These are phyloP conservation scores for Haplosporangium sp. DNA, from an alignment of 371 early-diverging fungal species.

Conservation along the genomic window DNA sequence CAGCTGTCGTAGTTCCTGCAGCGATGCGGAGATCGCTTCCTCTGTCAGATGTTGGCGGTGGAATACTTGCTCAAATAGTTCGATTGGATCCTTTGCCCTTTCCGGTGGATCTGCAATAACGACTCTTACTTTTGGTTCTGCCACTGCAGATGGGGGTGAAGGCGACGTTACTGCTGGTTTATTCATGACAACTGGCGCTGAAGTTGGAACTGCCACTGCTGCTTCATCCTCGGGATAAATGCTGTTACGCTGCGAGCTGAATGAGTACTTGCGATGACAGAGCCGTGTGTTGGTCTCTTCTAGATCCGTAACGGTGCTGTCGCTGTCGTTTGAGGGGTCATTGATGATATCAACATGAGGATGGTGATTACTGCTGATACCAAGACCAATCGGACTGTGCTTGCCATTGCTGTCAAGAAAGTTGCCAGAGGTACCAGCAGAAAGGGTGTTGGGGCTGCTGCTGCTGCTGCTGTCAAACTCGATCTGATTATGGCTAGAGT, in stretches of 20 bases:
- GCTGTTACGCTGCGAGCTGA: conserved; percentile 15
- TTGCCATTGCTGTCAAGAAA: conserved; percentile 8
- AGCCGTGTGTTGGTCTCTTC: conserved; percentile 12
- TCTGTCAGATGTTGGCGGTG: conserved; percentile 39
- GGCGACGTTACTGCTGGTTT: too few species aligned
- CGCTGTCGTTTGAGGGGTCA: conserved; percentile 39
- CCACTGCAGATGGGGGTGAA: background rate
- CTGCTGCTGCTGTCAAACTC: conserved; percentile 23
- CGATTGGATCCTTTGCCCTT: conserved; percentile 19
- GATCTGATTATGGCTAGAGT: conserved; percentile 7
- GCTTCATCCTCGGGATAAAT: conserved; percentile 2
- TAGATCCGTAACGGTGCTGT: conserved; percentile 37
- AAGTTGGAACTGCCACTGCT: too few species aligned
- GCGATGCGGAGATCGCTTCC: conserved; percentile 32
- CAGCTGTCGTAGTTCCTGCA: conserved; percentile 44
- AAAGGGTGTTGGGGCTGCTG: conserved; percentile 28
- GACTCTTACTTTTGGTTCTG: background rate
- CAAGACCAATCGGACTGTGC: background rate
- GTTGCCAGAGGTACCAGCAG: conserved; percentile 20
- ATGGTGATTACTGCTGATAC: background rate
- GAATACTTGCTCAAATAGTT: conserved; percentile 32
- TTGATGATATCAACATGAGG: conserved; percentile 8
- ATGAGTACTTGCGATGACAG: conserved; percentile 35
- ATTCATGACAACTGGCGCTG: background rate
- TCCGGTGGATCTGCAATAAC: too few species aligned